A percentile compares a stretch with the other conserved stretches of the same genome.
phyloP scores from a whole-genome alignment of 768 basidiomycete genomes.

The Lactarius hengduanensis region DNA sequence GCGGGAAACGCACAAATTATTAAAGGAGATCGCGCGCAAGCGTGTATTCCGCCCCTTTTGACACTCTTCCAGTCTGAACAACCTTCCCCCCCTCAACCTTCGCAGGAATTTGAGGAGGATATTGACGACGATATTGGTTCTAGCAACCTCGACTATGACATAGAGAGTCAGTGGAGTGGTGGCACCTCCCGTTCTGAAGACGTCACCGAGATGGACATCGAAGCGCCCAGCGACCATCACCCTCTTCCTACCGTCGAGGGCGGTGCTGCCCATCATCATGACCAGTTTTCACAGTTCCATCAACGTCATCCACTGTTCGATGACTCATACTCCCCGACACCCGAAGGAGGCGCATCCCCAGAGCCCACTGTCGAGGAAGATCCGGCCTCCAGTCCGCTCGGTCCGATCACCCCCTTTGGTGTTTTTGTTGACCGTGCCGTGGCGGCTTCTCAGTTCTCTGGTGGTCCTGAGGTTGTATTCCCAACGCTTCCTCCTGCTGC shows the following conservation, averaged over 20 bases:
- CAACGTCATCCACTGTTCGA: constrained; percentile 32
- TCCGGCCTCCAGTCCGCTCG: constrained; percentile 63
- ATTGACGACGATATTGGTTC: constrained; percentile 48
- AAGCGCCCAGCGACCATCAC: constrained; percentile 29
- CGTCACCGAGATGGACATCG: constrained; percentile 36
- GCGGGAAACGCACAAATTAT: constrained; percentile 77
- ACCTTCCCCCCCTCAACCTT: constrained; percentile 16
- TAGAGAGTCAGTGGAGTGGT: constrained; percentile 41
- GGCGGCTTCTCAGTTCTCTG: constrained; percentile 37
- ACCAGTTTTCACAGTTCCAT: constrained; percentile 1
- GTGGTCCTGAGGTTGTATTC: constrained; percentile 9
- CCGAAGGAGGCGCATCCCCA: constrained; percentile 61
- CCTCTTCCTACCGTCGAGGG: constrained; percentile 13
- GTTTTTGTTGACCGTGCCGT: constrained; percentile 75
- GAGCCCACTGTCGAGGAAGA: constrained; percentile 51
- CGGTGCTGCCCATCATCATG: background rate
- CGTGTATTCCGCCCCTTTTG: constrained; percentile 76
- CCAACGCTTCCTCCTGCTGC: constrained; percentile 13
- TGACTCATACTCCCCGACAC: constrained; percentile 58
- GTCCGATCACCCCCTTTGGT: constrained; percentile 73
- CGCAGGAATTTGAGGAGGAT: constrained; percentile 35
- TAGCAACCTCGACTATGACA: constrained; percentile 41
- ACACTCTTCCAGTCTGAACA: constrained; percentile 30
- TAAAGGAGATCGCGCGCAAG: constrained; percentile 84
- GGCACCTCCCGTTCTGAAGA: constrained; percentile 33